A percentile compares a stretch with the other conserved stretches of the same genome.
Conservation (phyloP, 1,139 yeast species). For the Schwanniomyces etchellsii region DNA sequence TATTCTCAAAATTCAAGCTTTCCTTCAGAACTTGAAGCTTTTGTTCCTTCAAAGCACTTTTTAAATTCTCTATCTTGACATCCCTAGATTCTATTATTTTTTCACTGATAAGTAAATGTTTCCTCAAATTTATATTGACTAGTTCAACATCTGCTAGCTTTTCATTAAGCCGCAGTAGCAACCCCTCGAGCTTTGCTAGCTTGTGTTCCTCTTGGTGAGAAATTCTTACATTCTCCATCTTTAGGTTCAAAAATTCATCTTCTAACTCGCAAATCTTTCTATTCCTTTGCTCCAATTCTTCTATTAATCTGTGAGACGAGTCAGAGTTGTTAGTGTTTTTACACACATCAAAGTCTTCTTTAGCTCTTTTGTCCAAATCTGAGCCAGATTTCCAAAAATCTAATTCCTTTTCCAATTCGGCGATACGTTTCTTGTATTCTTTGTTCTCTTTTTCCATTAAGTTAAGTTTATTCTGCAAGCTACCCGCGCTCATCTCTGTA, state of each 20-base stretch:
- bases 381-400: background rate
- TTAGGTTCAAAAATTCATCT: conserved; percentile 28
- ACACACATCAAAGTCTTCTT: background rate
- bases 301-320: conserved; percentile 8
- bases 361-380: too few species aligned
- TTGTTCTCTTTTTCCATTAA: conserved; percentile 45
- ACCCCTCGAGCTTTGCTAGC: conserved; percentile 32
- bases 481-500: conserved; percentile 57
- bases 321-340: background rate
- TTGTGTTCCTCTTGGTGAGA: conserved; percentile 45
- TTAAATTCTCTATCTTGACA: conserved; percentile 52
- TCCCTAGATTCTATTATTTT: conserved; percentile 57
- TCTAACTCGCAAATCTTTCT: conserved; percentile 33
- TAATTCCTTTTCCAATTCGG: conserved; percentile 45
- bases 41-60: conserved; percentile 46
- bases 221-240: conserved; percentile 28
- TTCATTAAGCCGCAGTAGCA: conserved; percentile 32
- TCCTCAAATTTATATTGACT: conserved; percentile 32
- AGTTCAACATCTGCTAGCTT: conserved; percentile 37
- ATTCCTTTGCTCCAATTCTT: conserved; percentile 30
- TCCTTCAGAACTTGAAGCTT: conserved; percentile 46
- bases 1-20: conserved; percentile 48
- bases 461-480: conserved; percentile 44
- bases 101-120: conserved; percentile 48
- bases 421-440: conserved; percentile 36